phyloP scores from a whole-genome alignment of 768 basidiomycete genomes.

The Termitomyces heimii region DNA sequence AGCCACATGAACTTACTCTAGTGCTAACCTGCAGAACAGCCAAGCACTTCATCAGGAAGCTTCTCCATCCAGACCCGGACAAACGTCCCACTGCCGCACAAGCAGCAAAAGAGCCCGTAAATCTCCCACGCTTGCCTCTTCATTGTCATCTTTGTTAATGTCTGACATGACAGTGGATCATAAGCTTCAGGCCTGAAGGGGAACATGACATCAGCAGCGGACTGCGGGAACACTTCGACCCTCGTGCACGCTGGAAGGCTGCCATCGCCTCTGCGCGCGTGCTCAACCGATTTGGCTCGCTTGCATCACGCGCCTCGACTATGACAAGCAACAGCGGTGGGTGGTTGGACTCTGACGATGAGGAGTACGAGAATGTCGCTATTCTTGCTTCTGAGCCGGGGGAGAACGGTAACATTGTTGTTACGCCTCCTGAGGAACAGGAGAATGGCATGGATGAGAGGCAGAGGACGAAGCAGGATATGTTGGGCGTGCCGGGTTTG shows the following conservation, averaged over 20 bases:
- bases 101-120: slow-evolving; percentile 62
- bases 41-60: slow-evolving; percentile 71
- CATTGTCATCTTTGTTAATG: neutral
- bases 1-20: neutral
- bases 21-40: slow-evolving; percentile 38
- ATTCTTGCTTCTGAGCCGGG: slow-evolving; percentile 21
- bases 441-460: slow-evolving; percentile 13
- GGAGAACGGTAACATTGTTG: slow-evolving; percentile 34
- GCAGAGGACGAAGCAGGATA: slow-evolving; percentile 10
- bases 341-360: slow-evolving; percentile 25
- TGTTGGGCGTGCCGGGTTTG: neutral
- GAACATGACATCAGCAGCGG: slow-evolving; percentile 73
- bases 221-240: slow-evolving; percentile 79
- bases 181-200: slow-evolving; percentile 52
- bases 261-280: slow-evolving; percentile 55
- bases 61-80: slow-evolving; percentile 67
- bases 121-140: slow-evolving; percentile 12
- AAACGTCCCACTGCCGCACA: slow-evolving; percentile 69
- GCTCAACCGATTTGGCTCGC: slow-evolving; percentile 29
- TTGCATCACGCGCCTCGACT: slow-evolving; percentile 20
- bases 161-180: slow-evolving; percentile 55
- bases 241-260: slow-evolving; percentile 64
- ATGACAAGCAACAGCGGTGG: slow-evolving; percentile 23
- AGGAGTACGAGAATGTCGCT: slow-evolving; percentile 15
- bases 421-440: slow-evolving; percentile 23